Evolutionary conservation across 2,329 filamentous ascomycete genomes (phyloP), one percentile per base, ranked within the genome.

Genomic region (Ascochyta rabiei): DNA sequence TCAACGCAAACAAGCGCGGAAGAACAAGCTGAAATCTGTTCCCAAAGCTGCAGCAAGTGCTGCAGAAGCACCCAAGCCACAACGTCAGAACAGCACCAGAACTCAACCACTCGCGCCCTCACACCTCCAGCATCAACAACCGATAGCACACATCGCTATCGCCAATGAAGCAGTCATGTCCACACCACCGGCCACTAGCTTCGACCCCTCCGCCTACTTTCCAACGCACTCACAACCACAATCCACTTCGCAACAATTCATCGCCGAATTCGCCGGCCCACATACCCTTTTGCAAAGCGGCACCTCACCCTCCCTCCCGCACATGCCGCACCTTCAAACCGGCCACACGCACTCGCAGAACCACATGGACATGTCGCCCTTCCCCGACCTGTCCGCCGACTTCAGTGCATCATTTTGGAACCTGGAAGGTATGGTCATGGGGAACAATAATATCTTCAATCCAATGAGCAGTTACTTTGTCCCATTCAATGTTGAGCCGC

Each of bases 401-500:
- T 63, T 67, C 79, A 45, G 62, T 47, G 61, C 60, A 41, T 53
- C 64, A 1, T 74, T 72, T 54, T 75, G 72, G 72, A 69, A 69
- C 40, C 54, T 74, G 18, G 70, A 74, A 24, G 62, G 66, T n/a
- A 63, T 69, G 56, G 68, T 65, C 26, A 60, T 70, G 46, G 60
- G 58, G n/a, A 48, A 30, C 16, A 63, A 61, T 19, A 66, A 69
- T 6, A 72, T 74, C 57, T 67, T 69, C 56, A 77, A 80, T 53
- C 76, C 77, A 0, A 77, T 75, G 40, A 88, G 87, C 47, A 90
- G 89, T 5, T 98, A 93, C 90, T 96, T 96, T 74, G 87, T 96
- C 80, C 91, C 93, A 1, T 96, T 96, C 76, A 96, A 96, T 70
- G 86, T 96, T 76, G 90, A 95, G 54, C 90, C 91, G 18, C 86